Evolutionary conservation across 768 basidiomycete species (phyloP), one percentile per base, ranked within the genome.

Genomic region (Brasilioporus rufonigricans): DNA sequence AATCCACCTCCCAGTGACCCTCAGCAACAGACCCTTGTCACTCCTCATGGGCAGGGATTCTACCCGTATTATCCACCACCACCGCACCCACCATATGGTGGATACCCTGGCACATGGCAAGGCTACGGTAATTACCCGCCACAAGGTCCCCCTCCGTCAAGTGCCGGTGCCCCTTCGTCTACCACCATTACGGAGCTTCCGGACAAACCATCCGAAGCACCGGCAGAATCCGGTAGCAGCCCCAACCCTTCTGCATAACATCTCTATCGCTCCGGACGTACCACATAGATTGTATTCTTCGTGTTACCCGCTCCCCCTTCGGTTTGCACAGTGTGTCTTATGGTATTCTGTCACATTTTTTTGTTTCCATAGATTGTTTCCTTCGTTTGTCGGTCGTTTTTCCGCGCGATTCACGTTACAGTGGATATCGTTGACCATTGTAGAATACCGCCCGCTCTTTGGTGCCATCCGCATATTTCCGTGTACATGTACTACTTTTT

Each of bases 41-140:
- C 66, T 16, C 1, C 57, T n/a, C 61, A 67, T 2, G 52, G 61
- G 4, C 60, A 66, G 21, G 51, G 56, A 3, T 74, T 65, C 48
- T 71, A 71, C 39, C 61, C 70, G 14, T 74, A 75, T 41, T 74
- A 73, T 43, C 59, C 70, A 1, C 57, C 67, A 0, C 61, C 63
- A 7, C 55, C 72, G 12, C 69, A 66, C 26, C 55, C 55, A 24
- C 55, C 65, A 1, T 73, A 70, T 36, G 64, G 66, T 35, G 69
- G 68, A 1, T 74, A 74, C 52, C 55, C 68, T 0, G 40, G 44
- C 16, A 27, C 61, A 6, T 71, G 69, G 71, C 65, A 56, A 2
- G 58, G 59, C 4, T 74, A 73, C 46, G 52, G 67, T 12, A 56
- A 58, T 18, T 74, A 73, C 54, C 68, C 71, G n/a, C 61, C 68